A percentile compares a stretch with the other conserved stretches of the same genome.
These are phyloP conservation scores for Silybum marianum DNA, from an alignment of 129 eudicot genomes.

Conservation along the genomic window DNA sequence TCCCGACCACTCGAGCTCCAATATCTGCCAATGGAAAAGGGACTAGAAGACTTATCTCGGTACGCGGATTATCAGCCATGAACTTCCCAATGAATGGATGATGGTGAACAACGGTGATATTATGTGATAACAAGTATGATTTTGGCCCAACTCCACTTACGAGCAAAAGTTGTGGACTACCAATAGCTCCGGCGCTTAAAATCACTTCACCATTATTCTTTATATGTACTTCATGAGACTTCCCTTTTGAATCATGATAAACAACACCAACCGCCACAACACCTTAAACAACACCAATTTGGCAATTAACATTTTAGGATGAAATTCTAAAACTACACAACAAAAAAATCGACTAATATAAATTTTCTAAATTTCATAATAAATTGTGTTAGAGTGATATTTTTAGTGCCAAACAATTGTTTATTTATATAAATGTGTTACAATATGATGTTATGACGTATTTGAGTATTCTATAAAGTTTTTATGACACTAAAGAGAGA, in stretches of 20 bases:
- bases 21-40: constrained; percentile 7
- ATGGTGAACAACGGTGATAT: constrained; percentile 22
- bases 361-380: no score
- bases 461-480: no score
- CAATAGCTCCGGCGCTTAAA: constrained; percentile 39
- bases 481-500: no score
- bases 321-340: no score
- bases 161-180: constrained; percentile 46
- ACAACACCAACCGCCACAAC: constrained; percentile 33
- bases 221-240: constrained; percentile 22
- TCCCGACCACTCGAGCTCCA: constrained; percentile 25
- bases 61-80: constrained; percentile 31
- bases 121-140: constrained; percentile 12
- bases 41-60: constrained; percentile 3
- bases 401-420: no score
- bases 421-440: no score
- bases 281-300: not conserved
- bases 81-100: constrained; percentile 35
- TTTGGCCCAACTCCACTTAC: constrained; percentile 29
- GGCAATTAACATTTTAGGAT: not conserved
- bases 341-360: no score
- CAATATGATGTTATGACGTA: no score
- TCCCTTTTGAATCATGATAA: constrained; percentile 27
- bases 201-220: constrained; percentile 36
- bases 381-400: no score